Evolutionary conservation across 2,329 filamentous ascomycete genomes (phyloP).

Genomic region (Hypoxylon sp.): DNA sequence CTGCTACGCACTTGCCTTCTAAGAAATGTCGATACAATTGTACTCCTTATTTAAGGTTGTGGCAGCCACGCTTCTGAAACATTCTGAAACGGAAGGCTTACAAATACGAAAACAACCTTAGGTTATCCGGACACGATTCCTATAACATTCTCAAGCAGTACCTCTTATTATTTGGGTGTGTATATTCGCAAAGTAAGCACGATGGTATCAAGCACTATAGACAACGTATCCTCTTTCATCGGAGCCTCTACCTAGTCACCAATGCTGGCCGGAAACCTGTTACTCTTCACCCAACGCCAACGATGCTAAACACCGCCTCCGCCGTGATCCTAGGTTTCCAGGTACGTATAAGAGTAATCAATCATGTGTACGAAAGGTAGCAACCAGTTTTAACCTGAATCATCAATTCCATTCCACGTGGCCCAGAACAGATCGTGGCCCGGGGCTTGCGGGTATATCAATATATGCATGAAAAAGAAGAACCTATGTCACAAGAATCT

Average conservation of each 20-base stretch:
- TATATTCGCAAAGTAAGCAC: too few relatives aligned
- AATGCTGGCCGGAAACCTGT: not conserved
- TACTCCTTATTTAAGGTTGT: too few relatives aligned
- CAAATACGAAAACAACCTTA: too few relatives aligned
- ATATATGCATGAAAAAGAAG: slow-evolving; percentile 11
- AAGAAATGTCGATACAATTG: too few relatives aligned
- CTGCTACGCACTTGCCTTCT: too few relatives aligned
- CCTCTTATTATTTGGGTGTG: too few relatives aligned
- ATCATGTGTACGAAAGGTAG: not conserved
- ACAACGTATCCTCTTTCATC: not conserved
- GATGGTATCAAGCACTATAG: too few relatives aligned
- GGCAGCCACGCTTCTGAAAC: too few relatives aligned
- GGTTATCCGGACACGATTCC: too few relatives aligned
- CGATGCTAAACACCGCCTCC: slow-evolving; percentile 5
- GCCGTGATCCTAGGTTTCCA: not conserved
- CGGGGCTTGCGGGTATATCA: slow-evolving; percentile 1
- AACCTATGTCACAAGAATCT: slow-evolving; percentile 11
- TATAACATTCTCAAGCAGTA: too few relatives aligned
- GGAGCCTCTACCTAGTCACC: not conserved
- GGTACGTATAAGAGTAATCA: slow-evolving; percentile 1
- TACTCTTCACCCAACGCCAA: slow-evolving; percentile 9
- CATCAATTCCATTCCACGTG: slow-evolving; percentile 2
- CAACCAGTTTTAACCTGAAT: not conserved
- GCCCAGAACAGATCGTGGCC: not conserved
- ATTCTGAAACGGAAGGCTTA: too few relatives aligned